Conservation (phyloP, 345 rosid species). For the Salix udensis region DNA sequence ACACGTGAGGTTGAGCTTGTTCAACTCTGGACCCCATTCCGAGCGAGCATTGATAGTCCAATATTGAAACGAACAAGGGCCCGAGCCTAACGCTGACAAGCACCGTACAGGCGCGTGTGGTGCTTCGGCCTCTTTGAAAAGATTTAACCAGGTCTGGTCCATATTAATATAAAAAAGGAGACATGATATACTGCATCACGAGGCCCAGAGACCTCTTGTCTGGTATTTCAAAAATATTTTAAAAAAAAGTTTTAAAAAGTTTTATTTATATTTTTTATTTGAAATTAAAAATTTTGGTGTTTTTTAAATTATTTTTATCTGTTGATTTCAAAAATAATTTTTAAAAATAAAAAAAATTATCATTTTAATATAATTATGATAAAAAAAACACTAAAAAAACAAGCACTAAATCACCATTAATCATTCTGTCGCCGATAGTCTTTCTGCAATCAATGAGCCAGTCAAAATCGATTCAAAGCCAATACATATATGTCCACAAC, state of each 20-base stretch:
- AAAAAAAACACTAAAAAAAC: too few species aligned
- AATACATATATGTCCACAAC: background rate
- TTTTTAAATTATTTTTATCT: too few species aligned
- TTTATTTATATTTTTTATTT: too few species aligned
- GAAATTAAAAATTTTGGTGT: rapidly evolving
- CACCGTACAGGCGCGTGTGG: background rate
- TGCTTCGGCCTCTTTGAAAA: constrained; percentile 10
- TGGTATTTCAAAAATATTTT: background rate
- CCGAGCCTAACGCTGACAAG: constrained; percentile 18
- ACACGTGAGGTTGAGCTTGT: background rate
- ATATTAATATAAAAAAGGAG: constrained; percentile 21
- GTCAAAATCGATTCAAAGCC: background rate
- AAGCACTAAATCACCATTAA: background rate
- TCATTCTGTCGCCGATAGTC: background rate
- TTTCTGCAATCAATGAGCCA: background rate
- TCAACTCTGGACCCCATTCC: background rate
- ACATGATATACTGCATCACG: constrained; percentile 35
- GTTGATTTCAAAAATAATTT: too few species aligned
- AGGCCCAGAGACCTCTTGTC: constrained; percentile 3
- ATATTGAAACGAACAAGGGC: constrained; percentile 5
- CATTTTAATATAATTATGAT: too few species aligned
- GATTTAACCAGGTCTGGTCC: constrained; percentile 14
- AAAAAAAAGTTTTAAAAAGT: too few species aligned
- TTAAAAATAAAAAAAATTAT: too few species aligned
- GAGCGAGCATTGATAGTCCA: background rate